phyloP scores from a whole-genome alignment of 805 yeast species.

The Hanseniaspora mollemarum region DNA sequence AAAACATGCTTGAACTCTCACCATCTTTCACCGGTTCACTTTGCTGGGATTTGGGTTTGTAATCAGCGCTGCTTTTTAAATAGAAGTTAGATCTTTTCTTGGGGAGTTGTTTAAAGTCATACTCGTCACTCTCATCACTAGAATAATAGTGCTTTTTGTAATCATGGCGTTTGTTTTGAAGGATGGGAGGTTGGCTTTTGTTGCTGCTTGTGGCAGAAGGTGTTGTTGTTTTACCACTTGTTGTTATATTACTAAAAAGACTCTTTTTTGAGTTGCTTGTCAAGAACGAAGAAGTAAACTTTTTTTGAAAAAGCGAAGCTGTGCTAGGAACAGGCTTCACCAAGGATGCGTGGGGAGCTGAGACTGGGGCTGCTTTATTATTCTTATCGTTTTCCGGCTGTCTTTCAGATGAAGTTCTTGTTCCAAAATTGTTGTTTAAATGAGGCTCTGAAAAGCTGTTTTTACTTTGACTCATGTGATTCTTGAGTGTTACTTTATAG shows the following conservation, averaged over 20 bases:
- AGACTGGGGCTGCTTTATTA: neutral
- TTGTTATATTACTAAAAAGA: slow-evolving; percentile 1
- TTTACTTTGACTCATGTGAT: neutral
- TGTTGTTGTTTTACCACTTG: neutral
- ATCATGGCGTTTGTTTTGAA: neutral
- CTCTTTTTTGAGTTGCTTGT: slow-evolving; percentile 3
- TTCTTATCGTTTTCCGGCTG: neutral
- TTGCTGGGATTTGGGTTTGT: slow-evolving; percentile 3
- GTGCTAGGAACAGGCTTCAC: slow-evolving; percentile 1
- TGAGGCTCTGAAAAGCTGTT: neutral
- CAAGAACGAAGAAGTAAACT: neutral
- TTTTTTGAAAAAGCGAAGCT: slow-evolving; percentile 2
- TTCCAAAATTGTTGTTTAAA: neutral
- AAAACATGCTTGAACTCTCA: slow-evolving; percentile 8
- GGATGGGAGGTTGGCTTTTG: neutral
- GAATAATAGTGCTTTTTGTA: slow-evolving; percentile 1
- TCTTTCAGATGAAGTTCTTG: neutral
- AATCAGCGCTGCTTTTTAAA: neutral
- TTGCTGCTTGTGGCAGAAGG: neutral
- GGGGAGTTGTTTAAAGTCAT: neutral
- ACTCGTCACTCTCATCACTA: slow-evolving; percentile 5
- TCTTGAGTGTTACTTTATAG: slow-evolving; percentile 25
- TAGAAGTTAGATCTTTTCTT: neutral
- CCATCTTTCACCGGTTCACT: slow-evolving; percentile 7
- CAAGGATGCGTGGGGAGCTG: neutral